phyloP scores from a whole-genome alignment of 176 grass and related monocot genomes.

The Oryza punctata region DNA sequence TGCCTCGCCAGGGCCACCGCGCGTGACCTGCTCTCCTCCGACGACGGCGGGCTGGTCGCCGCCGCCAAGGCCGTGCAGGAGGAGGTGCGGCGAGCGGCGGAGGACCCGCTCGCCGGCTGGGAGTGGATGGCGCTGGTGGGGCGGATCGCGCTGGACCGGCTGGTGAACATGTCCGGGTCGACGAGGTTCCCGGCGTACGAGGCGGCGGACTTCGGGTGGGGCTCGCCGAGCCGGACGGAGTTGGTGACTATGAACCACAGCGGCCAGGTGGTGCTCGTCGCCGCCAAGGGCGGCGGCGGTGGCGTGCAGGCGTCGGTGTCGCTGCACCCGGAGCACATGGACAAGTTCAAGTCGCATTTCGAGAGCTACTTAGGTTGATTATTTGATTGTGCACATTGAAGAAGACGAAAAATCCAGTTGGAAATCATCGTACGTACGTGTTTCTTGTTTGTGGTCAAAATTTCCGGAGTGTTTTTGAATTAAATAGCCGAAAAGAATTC shows the following conservation, averaged over 20 bases:
- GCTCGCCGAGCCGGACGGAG: slow-evolving; percentile 29
- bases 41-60: background rate
- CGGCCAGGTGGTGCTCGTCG: slow-evolving; percentile 43
- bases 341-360: slow-evolving; percentile 18
- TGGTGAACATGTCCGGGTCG: slow-evolving; percentile 26
- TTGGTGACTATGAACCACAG: slow-evolving; percentile 42
- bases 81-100: slow-evolving; percentile 21
- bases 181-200: slow-evolving; percentile 53
- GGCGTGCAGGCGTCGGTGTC: slow-evolving; percentile 36
- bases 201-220: slow-evolving; percentile 51
- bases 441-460: background rate
- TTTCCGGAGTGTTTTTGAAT: background rate
- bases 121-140: background rate
- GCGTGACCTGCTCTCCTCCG: background rate
- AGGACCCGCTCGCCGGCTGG: slow-evolving; percentile 29
- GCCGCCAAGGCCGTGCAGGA: background rate
- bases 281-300: background rate
- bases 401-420: background rate
- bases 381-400: background rate
- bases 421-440: background rate
- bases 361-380: background rate
- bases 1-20: slow-evolving; percentile 14
- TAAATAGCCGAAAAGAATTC: background rate
- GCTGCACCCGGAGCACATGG: slow-evolving; percentile 23
- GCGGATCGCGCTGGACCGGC: background rate